Evolutionary conservation across 2,329 filamentous ascomycete species (phyloP), one percentile per base, ranked within the genome.

Genomic region (Beauveria sp.): DNA sequence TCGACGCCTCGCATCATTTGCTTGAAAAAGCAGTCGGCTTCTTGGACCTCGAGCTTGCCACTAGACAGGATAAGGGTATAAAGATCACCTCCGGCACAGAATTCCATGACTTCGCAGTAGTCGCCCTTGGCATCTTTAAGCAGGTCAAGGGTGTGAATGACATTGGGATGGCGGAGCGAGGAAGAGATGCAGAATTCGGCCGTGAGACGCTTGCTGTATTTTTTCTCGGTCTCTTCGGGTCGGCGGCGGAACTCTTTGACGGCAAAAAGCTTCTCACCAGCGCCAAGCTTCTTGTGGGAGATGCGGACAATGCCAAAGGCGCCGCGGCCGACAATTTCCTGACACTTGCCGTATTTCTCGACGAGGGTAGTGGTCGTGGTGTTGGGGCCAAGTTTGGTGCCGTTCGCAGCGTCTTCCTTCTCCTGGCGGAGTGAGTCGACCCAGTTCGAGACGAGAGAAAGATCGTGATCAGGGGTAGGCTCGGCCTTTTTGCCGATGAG

Each of bases 41-140:
- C 94, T 63, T 86, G 81, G 34, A 96, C 91, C 72, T 94, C 92
- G 22, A 99, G 86, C 75, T 96, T 96, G 62, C 91, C 91, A 43
- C 92, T 91, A 7, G 94, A 87, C 34, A 97, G 84, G 22, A 99
- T 89, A 5, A 99, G 82, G 0, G 92, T 97, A 75, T 97, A 97
- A 26, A 99, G 80, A 72, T 99, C 94, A 62, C 94, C 94, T 63
- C 94, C 94, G 43, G 93, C 92, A 72, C 94, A 99, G 72, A 94
- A 99, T 76, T 99, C 94, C 94, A 99, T 99, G 57, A 99, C 94
- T 74, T 99, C 94, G 75, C 94, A 99, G 75, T 94, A 97, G 71
- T 96, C 92, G 63, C 94, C 94, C 77, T 97, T 97, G 68, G 93
- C 86, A 70, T 99, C 94, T 75, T 97, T 91, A 46, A 99, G 83